Base-by-base conservation (phyloP, 164 flowering plant genomes). In the Liriodendron chinense region DNA sequence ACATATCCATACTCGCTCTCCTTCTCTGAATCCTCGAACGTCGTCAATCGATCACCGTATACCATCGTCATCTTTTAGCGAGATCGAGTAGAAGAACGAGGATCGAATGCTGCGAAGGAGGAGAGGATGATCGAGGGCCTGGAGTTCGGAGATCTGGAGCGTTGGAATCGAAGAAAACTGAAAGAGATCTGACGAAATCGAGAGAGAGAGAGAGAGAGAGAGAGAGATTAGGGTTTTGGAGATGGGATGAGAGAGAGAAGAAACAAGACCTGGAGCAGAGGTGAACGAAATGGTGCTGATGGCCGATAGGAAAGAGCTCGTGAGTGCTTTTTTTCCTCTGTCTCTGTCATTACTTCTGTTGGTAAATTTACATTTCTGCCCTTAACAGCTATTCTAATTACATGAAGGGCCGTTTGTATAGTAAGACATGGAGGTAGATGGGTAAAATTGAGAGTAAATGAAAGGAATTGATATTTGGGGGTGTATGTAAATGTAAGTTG, bases 11-110 rank as follows among this genome's bases (percentile, higher is more conserved):
- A 96, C 87, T 96, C 99, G 89, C 98, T 94, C 84, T 96, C 99
- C 89, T 91, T 94, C 89, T 96, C 98, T 16, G 90, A 75, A 70
- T 96, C 99, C 80, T 96, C 99, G 69, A 94, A 94, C 4, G 99
- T 94, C 20, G 99, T 96, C 84, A 96, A 10, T 7, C 94, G 91
- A 69, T 85, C 79, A 14, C 75, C 79, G 71, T 77, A 72, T 24
- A 63, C 75, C 26, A 65, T 8, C 65, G 79, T 43, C 79, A 72
- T 72, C 34, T 70, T 64, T 18, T n/a, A 24, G 69, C 43, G 43
- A 70, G 28, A 53, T 49, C 6, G n/a, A n/a, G 47, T n/a, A 49
- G 9, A 12, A 14, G 23, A 26, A 34, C 48, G 48, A 12, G 16
- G 23, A 71, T 71, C 61, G 24, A 62, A 26, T 50, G 18, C 26